A percentile compares a stretch with the other conserved stretches of the same genome.
Evolutionary conservation across 2,329 filamentous ascomycete genomes (phyloP).

Genomic region (Colletotrichum noveboracense): DNA sequence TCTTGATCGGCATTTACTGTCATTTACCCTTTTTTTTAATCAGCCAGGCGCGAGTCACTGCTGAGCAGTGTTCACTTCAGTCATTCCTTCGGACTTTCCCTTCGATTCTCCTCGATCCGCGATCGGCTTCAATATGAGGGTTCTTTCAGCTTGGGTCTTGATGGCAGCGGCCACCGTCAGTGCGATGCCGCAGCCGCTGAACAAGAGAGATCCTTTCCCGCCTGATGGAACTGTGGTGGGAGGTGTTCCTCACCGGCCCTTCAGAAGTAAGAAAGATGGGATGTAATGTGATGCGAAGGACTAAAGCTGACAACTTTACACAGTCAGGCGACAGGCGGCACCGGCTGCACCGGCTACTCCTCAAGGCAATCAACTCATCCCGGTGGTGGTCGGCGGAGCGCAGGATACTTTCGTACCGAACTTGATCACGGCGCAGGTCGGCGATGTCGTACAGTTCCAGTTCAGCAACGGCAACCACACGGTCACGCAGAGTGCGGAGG

Average conservation of each 20-base stretch:
- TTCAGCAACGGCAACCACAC: constrained; percentile 50
- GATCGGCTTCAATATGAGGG: neutral
- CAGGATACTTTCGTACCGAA: constrained; percentile 44
- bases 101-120: neutral
- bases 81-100: neutral
- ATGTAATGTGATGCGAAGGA: neutral
- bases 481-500: constrained; percentile 42
- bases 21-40: constrained; percentile 13
- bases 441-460: constrained; percentile 47
- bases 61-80: constrained; percentile 7
- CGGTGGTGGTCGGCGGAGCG: constrained; percentile 41
- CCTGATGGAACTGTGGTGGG: constrained; percentile 8
- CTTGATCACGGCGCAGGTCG: constrained; percentile 33
- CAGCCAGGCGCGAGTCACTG: neutral
- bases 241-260: constrained; percentile 5
- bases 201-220: constrained; percentile 10
- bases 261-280: neutral
- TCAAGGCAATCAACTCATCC: constrained; percentile 23
- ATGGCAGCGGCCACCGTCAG: constrained; percentile 3
- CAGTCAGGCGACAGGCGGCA: constrained; percentile 15
- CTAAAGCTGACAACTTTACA: neutral
- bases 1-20: constrained; percentile 5
- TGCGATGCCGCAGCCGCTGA: constrained; percentile 11
- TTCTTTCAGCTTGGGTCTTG: constrained; percentile 1
- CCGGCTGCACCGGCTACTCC: constrained; percentile 2